Percentiles rank a stretch among this genome's conserved stretches.
phyloP scores from a whole-genome alignment of 1,284 basidiomycete genomes.

The Heterobasidion irregulare region DNA sequence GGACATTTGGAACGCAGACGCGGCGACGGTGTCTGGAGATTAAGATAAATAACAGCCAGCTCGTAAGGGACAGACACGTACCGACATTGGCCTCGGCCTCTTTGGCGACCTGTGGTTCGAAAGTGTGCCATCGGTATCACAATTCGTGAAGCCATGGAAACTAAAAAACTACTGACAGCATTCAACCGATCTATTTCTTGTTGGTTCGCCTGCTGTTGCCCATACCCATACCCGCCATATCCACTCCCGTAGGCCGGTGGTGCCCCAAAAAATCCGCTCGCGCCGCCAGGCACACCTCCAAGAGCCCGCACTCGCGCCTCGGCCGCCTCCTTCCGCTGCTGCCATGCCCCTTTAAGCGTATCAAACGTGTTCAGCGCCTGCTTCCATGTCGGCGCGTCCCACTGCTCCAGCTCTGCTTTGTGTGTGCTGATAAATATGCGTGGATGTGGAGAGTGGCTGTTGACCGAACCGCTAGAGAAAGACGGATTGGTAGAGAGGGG shows the following conservation, averaged over 20 bases:
- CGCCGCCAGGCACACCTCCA: constrained; percentile 7
- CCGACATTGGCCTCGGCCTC: constrained; percentile 25
- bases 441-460: constrained; percentile 21
- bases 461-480: neutral
- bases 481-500: neutral
- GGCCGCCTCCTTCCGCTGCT: constrained; percentile 20
- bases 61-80: constrained; percentile 9
- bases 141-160: neutral
- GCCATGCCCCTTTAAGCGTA: constrained; percentile 25
- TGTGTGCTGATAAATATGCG: constrained; percentile 26
- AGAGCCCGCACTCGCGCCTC: constrained; percentile 20
- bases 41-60: no score
- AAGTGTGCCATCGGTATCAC: neutral
- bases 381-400: constrained; percentile 30
- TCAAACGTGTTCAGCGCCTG: constrained; percentile 27
- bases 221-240: constrained; percentile 14
- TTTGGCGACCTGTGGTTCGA: constrained; percentile 19
- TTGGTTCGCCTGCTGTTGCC: constrained; percentile 17
- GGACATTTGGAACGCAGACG: constrained; percentile 27
- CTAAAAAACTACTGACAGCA: constrained; percentile 14
- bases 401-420: constrained; percentile 28
- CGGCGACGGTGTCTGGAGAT: constrained; percentile 23
- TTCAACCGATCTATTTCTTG: constrained; percentile 25
- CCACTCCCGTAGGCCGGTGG: constrained; percentile 15
- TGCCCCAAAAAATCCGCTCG: constrained; percentile 21